Conservation (phyloP, 2,329 filamentous ascomycete species). For the Ascochyta rabiei region DNA sequence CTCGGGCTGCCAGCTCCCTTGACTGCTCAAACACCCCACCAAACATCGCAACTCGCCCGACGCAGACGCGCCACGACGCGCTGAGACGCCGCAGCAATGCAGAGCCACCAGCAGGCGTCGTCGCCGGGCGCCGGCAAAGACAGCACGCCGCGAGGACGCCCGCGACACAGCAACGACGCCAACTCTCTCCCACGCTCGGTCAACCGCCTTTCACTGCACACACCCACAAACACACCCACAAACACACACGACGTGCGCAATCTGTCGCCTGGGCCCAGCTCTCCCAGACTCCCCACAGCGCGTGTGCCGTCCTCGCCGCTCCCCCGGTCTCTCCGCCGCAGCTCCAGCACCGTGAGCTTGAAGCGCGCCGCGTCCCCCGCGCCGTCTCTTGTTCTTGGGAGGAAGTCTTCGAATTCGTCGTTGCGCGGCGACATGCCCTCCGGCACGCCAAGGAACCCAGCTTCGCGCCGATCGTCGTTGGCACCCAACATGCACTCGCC, state of each 20-base stretch:
- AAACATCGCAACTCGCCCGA: slow-evolving; percentile 11
- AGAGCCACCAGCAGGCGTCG: slow-evolving; percentile 25
- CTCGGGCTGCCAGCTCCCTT: neutral
- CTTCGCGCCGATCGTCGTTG: slow-evolving; percentile 53
- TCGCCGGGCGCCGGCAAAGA: slow-evolving; percentile 13
- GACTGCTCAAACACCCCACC: slow-evolving; percentile 14
- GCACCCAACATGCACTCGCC: slow-evolving; percentile 49
- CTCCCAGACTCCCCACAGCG: slow-evolving; percentile 29
- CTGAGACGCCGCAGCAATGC: slow-evolving; percentile 35
- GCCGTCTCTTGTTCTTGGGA: slow-evolving; percentile 49
- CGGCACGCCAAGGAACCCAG: slow-evolving; percentile 44
- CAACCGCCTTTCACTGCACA: slow-evolving; percentile 47
- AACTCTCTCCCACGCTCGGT: slow-evolving; percentile 40
- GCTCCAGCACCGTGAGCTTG: slow-evolving; percentile 51
- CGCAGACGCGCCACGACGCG: slow-evolving; percentile 34
- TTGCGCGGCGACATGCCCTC: slow-evolving; percentile 45
- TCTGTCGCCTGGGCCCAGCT: slow-evolving; percentile 39
- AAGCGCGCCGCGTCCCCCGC: slow-evolving; percentile 47
- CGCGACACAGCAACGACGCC: slow-evolving; percentile 44
- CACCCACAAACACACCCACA: no score
- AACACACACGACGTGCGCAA: slow-evolving; percentile 35
- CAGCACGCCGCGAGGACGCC: slow-evolving; percentile 20
- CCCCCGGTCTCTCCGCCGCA: slow-evolving; percentile 48
- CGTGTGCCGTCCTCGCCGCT: slow-evolving; percentile 38
- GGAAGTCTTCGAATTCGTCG: slow-evolving; percentile 53